phyloP scores from a whole-genome alignment of 305 asterid species.

The Lippia alba region DNA sequence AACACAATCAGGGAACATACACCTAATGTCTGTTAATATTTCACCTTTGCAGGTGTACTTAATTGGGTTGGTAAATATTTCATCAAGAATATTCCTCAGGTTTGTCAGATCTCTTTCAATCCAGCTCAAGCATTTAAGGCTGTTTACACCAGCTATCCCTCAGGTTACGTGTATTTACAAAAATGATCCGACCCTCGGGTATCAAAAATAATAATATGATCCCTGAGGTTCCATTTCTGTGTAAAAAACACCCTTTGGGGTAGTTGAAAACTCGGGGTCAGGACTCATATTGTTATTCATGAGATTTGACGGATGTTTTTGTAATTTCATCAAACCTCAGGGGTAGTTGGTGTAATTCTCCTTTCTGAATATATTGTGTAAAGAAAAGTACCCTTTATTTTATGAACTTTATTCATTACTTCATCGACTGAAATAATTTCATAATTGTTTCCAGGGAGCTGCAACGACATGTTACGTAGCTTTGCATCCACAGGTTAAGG shows the following conservation, averaged over 20 bases:
- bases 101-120: conserved; percentile 33
- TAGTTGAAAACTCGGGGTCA: too few species aligned
- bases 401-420: neutral
- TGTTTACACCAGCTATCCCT: neutral
- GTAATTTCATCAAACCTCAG: too few species aligned
- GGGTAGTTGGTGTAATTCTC: too few species aligned
- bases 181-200: too few species aligned
- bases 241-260: too few species aligned
- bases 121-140: neutral
- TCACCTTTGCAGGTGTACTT: conserved; percentile 49
- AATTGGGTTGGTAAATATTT: conserved; percentile 63
- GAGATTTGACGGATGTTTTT: too few species aligned
- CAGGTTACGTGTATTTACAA: neutral
- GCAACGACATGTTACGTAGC: conserved; percentile 89
- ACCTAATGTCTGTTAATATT: conserved; percentile 1
- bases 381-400: neutral
- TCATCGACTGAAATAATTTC: conserved; percentile 17
- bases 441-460: conserved; percentile 60
- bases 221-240: too few species aligned
- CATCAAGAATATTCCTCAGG: conserved; percentile 76
- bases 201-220: too few species aligned
- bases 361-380: too few species aligned
- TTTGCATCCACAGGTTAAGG: conserved; percentile 75
- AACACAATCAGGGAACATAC: neutral
- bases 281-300: too few species aligned